phyloP scores from a whole-genome alignment of 2,329 filamentous ascomycete genomes.

The Ophiostoma populinum region DNA sequence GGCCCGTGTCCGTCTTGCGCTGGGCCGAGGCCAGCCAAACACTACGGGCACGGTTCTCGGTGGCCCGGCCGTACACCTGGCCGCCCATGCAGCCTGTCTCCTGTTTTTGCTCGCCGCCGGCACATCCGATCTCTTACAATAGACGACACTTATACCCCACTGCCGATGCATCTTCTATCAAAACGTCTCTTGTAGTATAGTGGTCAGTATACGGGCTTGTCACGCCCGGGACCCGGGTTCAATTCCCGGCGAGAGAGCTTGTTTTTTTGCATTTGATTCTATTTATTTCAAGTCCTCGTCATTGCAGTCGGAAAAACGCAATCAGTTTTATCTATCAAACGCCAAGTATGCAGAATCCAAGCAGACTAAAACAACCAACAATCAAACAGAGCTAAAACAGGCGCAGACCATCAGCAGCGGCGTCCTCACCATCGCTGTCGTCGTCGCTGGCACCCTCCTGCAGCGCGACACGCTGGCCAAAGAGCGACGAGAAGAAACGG shows the following conservation, averaged over 20 bases:
- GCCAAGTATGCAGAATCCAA: slow-evolving; percentile 8
- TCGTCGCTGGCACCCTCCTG: slow-evolving; percentile 29
- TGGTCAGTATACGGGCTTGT: too few species aligned
- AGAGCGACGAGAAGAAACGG: slow-evolving; percentile 55
- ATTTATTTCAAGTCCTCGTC: too few species aligned
- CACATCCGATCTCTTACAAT: slow-evolving; percentile 6
- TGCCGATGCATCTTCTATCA: too few species aligned
- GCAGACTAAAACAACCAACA: slow-evolving; percentile 6
- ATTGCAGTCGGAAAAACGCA: too few species aligned
- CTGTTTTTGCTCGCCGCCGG: slow-evolving; percentile 18
- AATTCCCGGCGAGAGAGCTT: too few species aligned
- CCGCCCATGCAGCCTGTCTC: slow-evolving; percentile 23
- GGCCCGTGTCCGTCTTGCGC: slow-evolving; percentile 20
- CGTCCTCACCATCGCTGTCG: slow-evolving; percentile 20
- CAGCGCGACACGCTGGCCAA: slow-evolving; percentile 52
- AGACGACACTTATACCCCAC: too few species aligned
- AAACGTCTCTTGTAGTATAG: too few species aligned
- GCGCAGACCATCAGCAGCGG: slow-evolving; percentile 31
- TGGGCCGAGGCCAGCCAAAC: slow-evolving; percentile 8
- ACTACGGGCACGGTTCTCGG: slow-evolving; percentile 20
- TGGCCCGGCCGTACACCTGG: slow-evolving; percentile 28
- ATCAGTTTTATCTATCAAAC: slow-evolving; percentile 5
- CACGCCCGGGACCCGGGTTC: too few species aligned
- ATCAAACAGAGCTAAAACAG: slow-evolving; percentile 23
- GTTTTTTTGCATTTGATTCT: too few species aligned